Percentiles rank a stretch among this genome's conserved stretches.
Evolutionary conservation across 345 rosid species (phyloP).

Genomic region (Leavenworthia alabamica): DNA sequence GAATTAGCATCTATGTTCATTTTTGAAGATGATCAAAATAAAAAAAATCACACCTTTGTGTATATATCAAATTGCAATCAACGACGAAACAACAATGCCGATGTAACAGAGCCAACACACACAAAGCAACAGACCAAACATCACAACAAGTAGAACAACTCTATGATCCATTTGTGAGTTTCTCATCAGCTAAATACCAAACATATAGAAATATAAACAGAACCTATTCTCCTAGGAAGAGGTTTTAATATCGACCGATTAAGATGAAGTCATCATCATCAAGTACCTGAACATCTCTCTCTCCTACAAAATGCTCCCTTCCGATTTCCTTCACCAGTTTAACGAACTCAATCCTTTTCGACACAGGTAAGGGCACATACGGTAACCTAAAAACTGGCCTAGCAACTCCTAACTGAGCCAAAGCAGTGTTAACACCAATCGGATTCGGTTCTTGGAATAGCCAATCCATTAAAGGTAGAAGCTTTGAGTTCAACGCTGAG

Average conservation of each 20-base stretch:
- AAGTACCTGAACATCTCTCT: conserved; percentile 61
- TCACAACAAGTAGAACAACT: background rate
- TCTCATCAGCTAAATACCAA: conserved; percentile 1
- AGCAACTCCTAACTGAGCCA: conserved; percentile 78
- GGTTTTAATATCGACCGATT: conserved; percentile 52
- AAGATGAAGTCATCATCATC: conserved; percentile 70
- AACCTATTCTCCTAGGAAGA: background rate
- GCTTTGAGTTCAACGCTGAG: conserved; percentile 46
- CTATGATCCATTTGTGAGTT: background rate
- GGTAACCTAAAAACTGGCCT: conserved; percentile 81
- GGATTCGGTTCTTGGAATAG: conserved; percentile 76
- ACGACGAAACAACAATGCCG: background rate
- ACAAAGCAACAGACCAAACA: background rate
- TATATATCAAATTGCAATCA: background rate
- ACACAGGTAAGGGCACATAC: conserved; percentile 59
- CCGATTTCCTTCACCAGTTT: conserved; percentile 62
- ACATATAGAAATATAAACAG: background rate
- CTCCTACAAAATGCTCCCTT: conserved; percentile 69
- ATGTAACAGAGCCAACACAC: conserved; percentile 9
- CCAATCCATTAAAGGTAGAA: conserved; percentile 73
- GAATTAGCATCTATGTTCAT: background rate
- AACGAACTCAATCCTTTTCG: conserved; percentile 63
- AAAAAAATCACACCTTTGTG: background rate
- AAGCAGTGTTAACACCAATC: conserved; percentile 79
- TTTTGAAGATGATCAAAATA: background rate